Evolutionary conservation across 2,329 filamentous ascomycete genomes (phyloP), one percentile per base, ranked within the genome.

Genomic region (Aspergillus calidoustus): DNA sequence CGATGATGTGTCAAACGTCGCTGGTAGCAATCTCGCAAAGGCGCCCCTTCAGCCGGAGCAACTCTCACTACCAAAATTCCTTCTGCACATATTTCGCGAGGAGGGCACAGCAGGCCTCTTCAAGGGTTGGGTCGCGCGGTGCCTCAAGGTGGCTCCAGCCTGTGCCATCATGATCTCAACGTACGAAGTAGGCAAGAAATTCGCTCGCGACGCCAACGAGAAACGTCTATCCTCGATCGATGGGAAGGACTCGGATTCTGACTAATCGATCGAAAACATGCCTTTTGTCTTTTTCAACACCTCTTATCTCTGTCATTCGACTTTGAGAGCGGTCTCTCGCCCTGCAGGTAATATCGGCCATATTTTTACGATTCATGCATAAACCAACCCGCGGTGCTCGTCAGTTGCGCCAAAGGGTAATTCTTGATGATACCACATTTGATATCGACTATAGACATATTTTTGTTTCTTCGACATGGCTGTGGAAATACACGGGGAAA

Each of bases 141-240:
- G 92, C 68, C 82, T 98, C 63, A 98, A 98, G 76, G 93, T 99
- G 5, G 94, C 95, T 1, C 95, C 95, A 1, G 92, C 94, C 0
- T 99, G 95, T 78, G 95, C 95, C 30, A 98, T 99, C 74, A 99
- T 99, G 95, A 98, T 99, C 74, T 96, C 92, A 74, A 97, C 90
- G 74, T 99, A 98, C 76, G 95, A 99, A 77, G 86, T 98, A 43
- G 93, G 95, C 54, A 99, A 99, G 83, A 89, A 91, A 76, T 89
- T 91, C 74, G 96, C 96, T 38, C 84, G 87, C 57, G 84, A 86
- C 11, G 87, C 92, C 54, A 97, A 98, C 67, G 84, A 88, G 69
- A 81, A 80, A 68, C 79, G 78, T 57, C 75, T 76, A 34, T 61
- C 64, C 22, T 66, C 68, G 22, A 57, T 57, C 15, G 68, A 68